Evolutionary conservation across 768 basidiomycete genomes (phyloP).

Genomic region (Hypsizygus marmoreus): DNA sequence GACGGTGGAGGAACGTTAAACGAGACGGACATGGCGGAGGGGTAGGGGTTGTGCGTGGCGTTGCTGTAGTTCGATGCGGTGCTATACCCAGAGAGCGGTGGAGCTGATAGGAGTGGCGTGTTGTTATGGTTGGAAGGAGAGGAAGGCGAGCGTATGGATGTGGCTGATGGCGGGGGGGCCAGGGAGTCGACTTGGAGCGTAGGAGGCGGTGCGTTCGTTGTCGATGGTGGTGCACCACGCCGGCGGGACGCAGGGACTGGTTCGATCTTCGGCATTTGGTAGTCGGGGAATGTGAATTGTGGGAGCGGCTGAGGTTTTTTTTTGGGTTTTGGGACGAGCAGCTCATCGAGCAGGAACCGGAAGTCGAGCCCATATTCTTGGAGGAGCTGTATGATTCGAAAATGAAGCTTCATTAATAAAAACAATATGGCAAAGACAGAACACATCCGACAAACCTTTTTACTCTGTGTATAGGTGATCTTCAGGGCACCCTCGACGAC

Average conservation of each 20-base stretch:
- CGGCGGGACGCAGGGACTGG: slow-evolving; percentile 21
- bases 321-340: slow-evolving; percentile 57
- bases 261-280: slow-evolving; percentile 27
- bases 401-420: not conserved
- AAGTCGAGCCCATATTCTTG: slow-evolving; percentile 96
- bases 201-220: not conserved
- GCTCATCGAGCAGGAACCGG: slow-evolving; percentile 83
- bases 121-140: slow-evolving; percentile 19
- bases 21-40: slow-evolving; percentile 13
- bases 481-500: slow-evolving; percentile 78
- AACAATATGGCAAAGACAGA: too few species aligned
- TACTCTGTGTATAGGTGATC: slow-evolving; percentile 79
- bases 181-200: slow-evolving; percentile 13
- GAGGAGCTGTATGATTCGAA: slow-evolving; percentile 54
- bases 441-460: slow-evolving; percentile 64
- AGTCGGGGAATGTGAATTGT: slow-evolving; percentile 32
- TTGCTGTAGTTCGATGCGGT: slow-evolving; percentile 14
- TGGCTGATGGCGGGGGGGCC: slow-evolving; percentile 16
- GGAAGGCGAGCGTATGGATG: slow-evolving; percentile 14
- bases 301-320: slow-evolving; percentile 27
- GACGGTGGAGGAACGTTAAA: slow-evolving; percentile 13
- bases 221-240: slow-evolving; percentile 11
- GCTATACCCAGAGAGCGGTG: slow-evolving; percentile 14
- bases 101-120: slow-evolving; percentile 18
- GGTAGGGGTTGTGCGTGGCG: slow-evolving; percentile 7